Percentiles rank a stretch among this genome's conserved stretches.
Evolutionary conservation across 164 flowering plant genomes (phyloP).

Genomic region (Houttuynia cordata): DNA sequence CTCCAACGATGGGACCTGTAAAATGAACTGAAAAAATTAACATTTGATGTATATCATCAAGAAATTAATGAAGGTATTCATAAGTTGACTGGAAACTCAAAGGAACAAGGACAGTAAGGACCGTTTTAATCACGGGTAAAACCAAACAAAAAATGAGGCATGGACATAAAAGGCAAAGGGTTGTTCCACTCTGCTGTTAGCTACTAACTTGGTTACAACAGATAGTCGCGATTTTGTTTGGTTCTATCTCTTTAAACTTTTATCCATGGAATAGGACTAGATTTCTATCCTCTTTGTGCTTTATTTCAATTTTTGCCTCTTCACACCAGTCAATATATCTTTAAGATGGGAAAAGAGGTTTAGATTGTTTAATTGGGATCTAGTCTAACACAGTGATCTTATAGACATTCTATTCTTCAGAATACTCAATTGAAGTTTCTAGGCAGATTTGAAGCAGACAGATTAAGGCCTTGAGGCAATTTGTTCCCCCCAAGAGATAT

Average conservation of each 20-base stretch:
- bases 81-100: too few species aligned
- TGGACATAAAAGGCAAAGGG: too few species aligned
- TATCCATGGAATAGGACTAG: too few species aligned
- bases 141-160: too few species aligned
- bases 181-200: neutral
- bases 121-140: too few species aligned
- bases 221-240: neutral
- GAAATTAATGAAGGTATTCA: too few species aligned
- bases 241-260: neutral
- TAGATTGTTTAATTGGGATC: too few species aligned
- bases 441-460: neutral
- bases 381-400: neutral
- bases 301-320: neutral
- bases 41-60: neutral
- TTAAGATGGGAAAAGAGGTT: too few species aligned
- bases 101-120: too few species aligned
- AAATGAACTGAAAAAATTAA: neutral
- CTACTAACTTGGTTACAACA: neutral
- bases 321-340: neutral
- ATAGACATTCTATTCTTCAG: neutral
- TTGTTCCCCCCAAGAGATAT: too few species aligned
- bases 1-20: slow-evolving; percentile 77
- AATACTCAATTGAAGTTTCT: neutral
- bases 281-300: neutral
- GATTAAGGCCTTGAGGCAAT: neutral